These are phyloP conservation scores for Mycogone perniciosa DNA, from an alignment of 2,329 filamentous ascomycete genomes.

Conservation along the genomic window DNA sequence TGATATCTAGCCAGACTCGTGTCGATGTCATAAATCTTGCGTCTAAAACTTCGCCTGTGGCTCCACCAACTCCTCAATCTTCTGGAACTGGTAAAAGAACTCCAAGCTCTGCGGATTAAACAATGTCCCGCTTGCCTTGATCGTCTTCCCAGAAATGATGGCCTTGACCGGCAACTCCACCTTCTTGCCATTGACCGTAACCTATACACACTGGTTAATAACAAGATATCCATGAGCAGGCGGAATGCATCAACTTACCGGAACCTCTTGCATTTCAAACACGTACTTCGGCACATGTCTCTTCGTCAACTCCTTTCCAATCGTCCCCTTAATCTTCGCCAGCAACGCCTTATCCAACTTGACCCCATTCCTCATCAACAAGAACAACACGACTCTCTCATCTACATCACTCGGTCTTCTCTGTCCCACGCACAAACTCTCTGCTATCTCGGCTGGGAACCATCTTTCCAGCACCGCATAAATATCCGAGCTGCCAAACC, in stretches of 20 bases:
- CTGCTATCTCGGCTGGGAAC: slow-evolving; percentile 57
- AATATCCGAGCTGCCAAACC: slow-evolving; percentile 75
- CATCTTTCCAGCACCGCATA: slow-evolving; percentile 65
- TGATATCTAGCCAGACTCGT: neutral
- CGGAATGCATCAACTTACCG: slow-evolving; percentile 45
- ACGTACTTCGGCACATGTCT: slow-evolving; percentile 73
- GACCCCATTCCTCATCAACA: slow-evolving; percentile 51
- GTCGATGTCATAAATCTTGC: neutral
- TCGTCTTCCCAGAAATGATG: slow-evolving; percentile 67
- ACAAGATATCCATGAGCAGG: neutral
- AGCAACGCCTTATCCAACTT: slow-evolving; percentile 51
- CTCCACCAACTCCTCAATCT: slow-evolving; percentile 28
- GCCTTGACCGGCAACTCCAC: slow-evolving; percentile 80
- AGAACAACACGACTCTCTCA: slow-evolving; percentile 49
- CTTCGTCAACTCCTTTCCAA: slow-evolving; percentile 60
- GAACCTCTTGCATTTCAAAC: slow-evolving; percentile 76
- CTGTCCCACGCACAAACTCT: slow-evolving; percentile 77
- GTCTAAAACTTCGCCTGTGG: slow-evolving; percentile 26
- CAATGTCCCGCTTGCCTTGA: slow-evolving; percentile 71
- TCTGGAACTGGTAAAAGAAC: slow-evolving; percentile 68
- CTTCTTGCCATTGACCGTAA: slow-evolving; percentile 79
- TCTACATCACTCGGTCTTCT: slow-evolving; percentile 51
- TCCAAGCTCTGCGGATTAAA: slow-evolving; percentile 69
- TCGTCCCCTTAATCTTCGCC: slow-evolving; percentile 54
- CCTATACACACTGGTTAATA: slow-evolving; percentile 39